Base-by-base conservation (phyloP, 169 alveolate species). In the Plasmodium berghei region DNA sequence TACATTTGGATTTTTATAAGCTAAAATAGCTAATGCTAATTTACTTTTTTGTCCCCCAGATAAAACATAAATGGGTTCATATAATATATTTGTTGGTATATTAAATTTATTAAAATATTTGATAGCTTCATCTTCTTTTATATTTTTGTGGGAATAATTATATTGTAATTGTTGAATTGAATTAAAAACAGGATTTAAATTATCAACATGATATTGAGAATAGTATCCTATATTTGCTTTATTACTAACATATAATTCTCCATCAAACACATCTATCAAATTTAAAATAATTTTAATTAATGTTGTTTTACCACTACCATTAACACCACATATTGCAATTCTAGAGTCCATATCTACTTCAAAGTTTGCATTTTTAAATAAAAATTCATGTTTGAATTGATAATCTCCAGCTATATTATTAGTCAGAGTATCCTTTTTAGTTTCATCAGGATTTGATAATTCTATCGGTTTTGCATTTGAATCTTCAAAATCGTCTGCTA, bases 251-350 rank as follows among this genome's bases (percentile, higher is more conserved):
- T 94, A 95, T 52, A 97, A 91, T 66, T 93, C 93, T 34, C 99
- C 99, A 69, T 93, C 96, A 63, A 93, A 91, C 42, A 98, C 97
- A 48, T 86, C 90, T 45, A 96, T 91, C 72, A 95, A 94, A 63
- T 98, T 99, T 54, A 92, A 92, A 52, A 98, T 95, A 5, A 98
- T 95, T 89, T 96, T 97, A 48, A 98, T 93, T 56, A 98, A 93
- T 12, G 99, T 98, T 69, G 99, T 96, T 93, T 98, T 98, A 22
- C 99, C 99, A 88, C 98, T 97, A 46, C 99, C 99, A 88, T 98
- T 98, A n/a, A 98, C 98, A 22, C 99, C 99, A 45, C 98, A 98
- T 63, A 98, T 93, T 45, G 99, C 99, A 42, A 98, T 96, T 88
- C 99, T 94, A n/a, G 98, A 95, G 28, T 95, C 93, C 77, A 90